phyloP scores from a whole-genome alignment of 2,329 filamentous ascomycete genomes.

The Aspergillus arachidicola region DNA sequence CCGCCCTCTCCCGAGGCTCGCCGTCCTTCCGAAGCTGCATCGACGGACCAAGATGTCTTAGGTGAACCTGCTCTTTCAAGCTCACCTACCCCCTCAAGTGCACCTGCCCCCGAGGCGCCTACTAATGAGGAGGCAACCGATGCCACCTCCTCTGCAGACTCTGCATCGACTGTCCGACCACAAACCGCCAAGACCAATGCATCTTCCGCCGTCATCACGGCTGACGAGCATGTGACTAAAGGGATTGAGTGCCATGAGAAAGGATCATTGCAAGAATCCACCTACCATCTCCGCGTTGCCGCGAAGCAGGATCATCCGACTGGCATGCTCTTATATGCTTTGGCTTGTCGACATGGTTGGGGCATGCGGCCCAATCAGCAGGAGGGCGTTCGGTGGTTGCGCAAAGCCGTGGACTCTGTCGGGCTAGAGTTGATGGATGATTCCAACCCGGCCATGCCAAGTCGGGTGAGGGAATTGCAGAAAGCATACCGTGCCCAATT shows the following conservation, averaged over 20 bases:
- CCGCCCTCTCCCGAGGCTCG: conserved; percentile 14
- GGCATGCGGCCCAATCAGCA: conserved; percentile 90
- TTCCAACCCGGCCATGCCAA: conserved; percentile 53
- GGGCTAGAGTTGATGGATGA: conserved; percentile 82
- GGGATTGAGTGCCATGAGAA: conserved; percentile 88
- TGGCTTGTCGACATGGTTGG: conserved; percentile 96
- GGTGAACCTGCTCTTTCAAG: background rate
- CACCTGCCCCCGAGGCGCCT: conserved; percentile 8
- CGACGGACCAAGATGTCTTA: background rate
- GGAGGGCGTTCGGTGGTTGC: conserved; percentile 89
- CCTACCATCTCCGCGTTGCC: conserved; percentile 90
- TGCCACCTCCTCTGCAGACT: conserved; percentile 59
- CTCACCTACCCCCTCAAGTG: background rate
- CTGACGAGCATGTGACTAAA: conserved; percentile 87
- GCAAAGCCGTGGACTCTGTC: conserved; percentile 84
- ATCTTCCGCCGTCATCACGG: conserved; percentile 34
- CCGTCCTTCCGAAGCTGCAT: conserved; percentile 10
- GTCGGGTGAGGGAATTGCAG: conserved; percentile 62
- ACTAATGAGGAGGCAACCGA: conserved; percentile 36
- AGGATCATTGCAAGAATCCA: conserved; percentile 87
- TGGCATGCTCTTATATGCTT: conserved; percentile 92
- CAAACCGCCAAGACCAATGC: conserved; percentile 34
- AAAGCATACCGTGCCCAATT: conserved; percentile 91
- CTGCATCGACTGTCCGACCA: conserved; percentile 65
- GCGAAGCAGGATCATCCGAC: conserved; percentile 84